Conservation (phyloP, 495 filamentous ascomycete species). For the Neurospora pannonica region DNA sequence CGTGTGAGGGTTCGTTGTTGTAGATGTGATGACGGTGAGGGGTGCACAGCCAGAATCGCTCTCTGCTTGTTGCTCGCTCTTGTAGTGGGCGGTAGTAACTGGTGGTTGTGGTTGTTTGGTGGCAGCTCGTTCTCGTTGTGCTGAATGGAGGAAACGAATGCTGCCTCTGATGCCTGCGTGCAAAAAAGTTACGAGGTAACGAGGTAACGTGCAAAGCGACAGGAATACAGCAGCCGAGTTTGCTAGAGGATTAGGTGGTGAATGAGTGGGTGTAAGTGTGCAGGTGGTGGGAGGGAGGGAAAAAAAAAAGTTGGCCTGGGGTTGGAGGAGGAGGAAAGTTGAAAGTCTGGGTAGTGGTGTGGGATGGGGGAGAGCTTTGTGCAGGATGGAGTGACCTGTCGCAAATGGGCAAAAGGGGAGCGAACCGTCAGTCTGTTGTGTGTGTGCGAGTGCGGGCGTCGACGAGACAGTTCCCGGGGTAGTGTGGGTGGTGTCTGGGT, state of each 20-base stretch:
- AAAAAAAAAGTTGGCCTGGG: constrained; percentile 20
- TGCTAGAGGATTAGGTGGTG: background rate
- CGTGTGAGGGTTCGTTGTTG: background rate
- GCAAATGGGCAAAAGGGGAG: constrained; percentile 10
- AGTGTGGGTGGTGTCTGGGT: constrained; percentile 4
- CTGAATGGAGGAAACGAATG: background rate
- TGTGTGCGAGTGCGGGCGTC: background rate
- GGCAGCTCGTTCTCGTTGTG: background rate
- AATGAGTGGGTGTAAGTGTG: background rate
- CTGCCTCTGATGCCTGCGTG: background rate
- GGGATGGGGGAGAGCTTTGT: constrained; percentile 16
- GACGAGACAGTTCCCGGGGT: constrained; percentile 1
- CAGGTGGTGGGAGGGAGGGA: constrained; percentile 4
- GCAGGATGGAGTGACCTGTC: constrained; percentile 7
- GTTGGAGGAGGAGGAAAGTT: constrained; percentile 19
- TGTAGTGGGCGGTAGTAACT: background rate
- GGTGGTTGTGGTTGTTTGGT: background rate
- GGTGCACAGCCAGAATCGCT: background rate
- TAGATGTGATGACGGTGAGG: background rate
- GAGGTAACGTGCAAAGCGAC: background rate
- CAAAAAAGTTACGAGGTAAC: background rate
- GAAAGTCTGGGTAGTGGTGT: constrained; percentile 6
- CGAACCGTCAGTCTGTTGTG: background rate
- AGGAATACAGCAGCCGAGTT: background rate
- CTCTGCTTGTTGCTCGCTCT: background rate